phyloP scores from a whole-genome alignment of 2,329 filamentous ascomycete species.

The Mycosphaerella sp. region DNA sequence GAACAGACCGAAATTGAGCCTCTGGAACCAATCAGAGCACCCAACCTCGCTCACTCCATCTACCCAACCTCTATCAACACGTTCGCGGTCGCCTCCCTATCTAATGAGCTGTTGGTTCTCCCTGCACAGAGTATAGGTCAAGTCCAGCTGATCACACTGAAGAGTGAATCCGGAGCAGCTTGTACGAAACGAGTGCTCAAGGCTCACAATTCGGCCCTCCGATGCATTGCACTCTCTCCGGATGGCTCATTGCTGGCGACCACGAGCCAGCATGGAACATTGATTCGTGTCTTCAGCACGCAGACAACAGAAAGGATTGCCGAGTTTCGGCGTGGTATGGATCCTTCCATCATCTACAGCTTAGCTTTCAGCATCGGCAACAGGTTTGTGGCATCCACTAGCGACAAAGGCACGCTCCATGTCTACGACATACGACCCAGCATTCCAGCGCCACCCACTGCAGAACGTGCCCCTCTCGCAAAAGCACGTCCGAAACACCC shows the following conservation, averaged over 20 bases:
- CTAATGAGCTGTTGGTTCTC: slow-evolving; percentile 67
- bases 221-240: slow-evolving; percentile 70
- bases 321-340: slow-evolving; percentile 82
- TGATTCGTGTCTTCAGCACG: slow-evolving; percentile 80
- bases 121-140: slow-evolving; percentile 84
- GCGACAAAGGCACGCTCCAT: slow-evolving; percentile 93
- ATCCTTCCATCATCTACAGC: slow-evolving; percentile 80
- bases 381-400: slow-evolving; percentile 78
- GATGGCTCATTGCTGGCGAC: slow-evolving; percentile 80
- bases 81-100: slow-evolving; percentile 71
- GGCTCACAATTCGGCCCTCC: slow-evolving; percentile 72
- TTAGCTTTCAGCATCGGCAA: slow-evolving; percentile 80
- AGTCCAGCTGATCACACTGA: slow-evolving; percentile 77
- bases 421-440: slow-evolving; percentile 75
- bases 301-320: slow-evolving; percentile 71
- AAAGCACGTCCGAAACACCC: slow-evolving; percentile 21
- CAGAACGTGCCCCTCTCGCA: slow-evolving; percentile 7
- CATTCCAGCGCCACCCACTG: slow-evolving; percentile 5
- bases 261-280: slow-evolving; percentile 85
- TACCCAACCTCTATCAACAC: slow-evolving; percentile 86
- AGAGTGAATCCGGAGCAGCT: slow-evolving; percentile 56
- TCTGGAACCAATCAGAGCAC: slow-evolving; percentile 13
- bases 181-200: slow-evolving; percentile 78
- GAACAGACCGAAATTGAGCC: slow-evolving; percentile 1
- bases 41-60: slow-evolving; percentile 44